phyloP scores from a whole-genome alignment of 371 early-diverging fungal genomes.

The Saksenaea vasiformis region DNA sequence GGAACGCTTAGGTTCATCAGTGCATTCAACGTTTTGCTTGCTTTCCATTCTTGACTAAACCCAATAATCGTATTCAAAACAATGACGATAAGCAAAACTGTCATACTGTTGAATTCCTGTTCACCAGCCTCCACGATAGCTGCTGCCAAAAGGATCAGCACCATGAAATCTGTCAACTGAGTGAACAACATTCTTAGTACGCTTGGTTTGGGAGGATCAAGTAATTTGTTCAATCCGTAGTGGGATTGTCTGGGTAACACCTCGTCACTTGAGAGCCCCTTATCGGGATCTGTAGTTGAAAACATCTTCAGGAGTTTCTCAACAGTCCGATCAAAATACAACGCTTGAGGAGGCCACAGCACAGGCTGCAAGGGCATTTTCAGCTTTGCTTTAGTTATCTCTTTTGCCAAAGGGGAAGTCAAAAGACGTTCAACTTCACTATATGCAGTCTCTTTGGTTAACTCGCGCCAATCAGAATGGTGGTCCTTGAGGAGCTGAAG shows the following conservation, averaged over 20 bases:
- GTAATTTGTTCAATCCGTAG: constrained; percentile 84
- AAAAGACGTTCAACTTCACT: constrained; percentile 68
- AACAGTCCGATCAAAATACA: constrained; percentile 87
- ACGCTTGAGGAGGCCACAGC: constrained; percentile 56
- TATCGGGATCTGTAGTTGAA: constrained; percentile 62
- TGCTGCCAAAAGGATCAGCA: constrained; percentile 69
- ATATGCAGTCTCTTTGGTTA: constrained; percentile 80
- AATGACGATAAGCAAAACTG: constrained; percentile 84
- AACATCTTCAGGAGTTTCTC: constrained; percentile 84
- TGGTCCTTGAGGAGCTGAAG: constrained; percentile 61
- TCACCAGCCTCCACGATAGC: constrained; percentile 81
- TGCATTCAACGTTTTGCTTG: constrained; percentile 90
- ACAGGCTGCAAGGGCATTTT: constrained; percentile 27
- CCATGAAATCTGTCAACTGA: constrained; percentile 93
- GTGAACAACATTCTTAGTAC: constrained; percentile 77
- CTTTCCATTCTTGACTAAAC: constrained; percentile 89
- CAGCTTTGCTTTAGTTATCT: constrained; percentile 25
- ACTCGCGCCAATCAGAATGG: constrained; percentile 82
- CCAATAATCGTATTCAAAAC: constrained; percentile 86
- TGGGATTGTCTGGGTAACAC: constrained; percentile 64
- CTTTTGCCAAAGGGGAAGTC: constrained; percentile 28
- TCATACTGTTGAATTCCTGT: constrained; percentile 73
- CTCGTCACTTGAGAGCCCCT: constrained; percentile 64
- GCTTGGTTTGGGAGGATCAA: constrained; percentile 77
- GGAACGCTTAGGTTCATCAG: constrained; percentile 85